Conservation (phyloP, 768 basidiomycete genomes). For the Exsudoporus frostii region DNA sequence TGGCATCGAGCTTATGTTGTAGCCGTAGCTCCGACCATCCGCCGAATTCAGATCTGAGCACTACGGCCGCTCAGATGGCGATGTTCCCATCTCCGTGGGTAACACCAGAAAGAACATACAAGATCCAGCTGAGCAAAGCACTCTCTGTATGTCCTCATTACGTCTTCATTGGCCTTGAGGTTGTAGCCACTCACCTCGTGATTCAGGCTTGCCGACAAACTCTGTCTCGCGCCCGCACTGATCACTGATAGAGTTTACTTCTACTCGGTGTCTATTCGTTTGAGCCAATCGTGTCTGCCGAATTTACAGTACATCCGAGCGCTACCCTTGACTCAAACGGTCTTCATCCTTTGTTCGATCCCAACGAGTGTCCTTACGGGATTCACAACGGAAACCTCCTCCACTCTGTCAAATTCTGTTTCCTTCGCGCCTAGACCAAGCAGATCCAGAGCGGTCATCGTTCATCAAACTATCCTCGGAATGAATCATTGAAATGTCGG, state of each 20-base stretch:
- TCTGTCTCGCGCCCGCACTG: not conserved
- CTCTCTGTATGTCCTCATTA: not conserved
- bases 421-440: not conserved
- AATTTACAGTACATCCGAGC: not conserved
- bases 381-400: not conserved
- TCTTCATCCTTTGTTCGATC: not conserved
- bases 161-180: not conserved
- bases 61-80: not conserved
- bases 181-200: not conserved
- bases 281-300: not conserved
- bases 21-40: not conserved
- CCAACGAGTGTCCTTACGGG: not conserved
- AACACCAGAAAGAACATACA: not conserved
- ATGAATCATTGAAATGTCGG: not conserved
- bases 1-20: not conserved
- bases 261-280: not conserved
- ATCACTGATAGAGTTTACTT: not conserved
- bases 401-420: not conserved
- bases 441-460: not conserved
- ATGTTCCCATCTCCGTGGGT: not conserved
- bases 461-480: not conserved
- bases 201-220: not conserved
- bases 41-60: not conserved
- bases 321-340: not conserved
- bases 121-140: not conserved